phyloP scores from a whole-genome alignment of 1,139 yeast species.

The Casaregolazyma suthepensis region DNA sequence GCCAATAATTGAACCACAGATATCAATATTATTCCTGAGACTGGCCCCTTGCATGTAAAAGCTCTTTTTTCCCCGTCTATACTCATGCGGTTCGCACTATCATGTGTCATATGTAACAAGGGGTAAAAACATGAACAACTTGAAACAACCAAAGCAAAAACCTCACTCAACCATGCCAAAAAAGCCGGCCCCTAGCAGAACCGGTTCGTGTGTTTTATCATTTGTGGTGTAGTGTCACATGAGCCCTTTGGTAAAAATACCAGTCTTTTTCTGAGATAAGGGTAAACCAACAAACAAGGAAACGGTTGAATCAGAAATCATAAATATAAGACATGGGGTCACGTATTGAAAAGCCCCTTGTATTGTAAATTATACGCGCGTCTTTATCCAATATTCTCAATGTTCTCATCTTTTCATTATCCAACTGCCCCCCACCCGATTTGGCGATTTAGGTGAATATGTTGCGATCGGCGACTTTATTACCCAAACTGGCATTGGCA shows the following conservation, averaged over 20 bases:
- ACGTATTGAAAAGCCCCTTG: too few species aligned
- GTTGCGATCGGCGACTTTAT: background rate
- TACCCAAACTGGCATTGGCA: background rate
- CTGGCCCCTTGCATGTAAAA: background rate
- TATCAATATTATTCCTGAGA: background rate
- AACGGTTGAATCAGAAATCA: background rate
- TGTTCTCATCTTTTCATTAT: background rate
- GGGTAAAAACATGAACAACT: background rate
- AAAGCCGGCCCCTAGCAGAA: too few species aligned
- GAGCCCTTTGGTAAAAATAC: background rate
- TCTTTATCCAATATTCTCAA: background rate
- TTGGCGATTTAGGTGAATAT: background rate
- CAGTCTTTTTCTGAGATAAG: background rate
- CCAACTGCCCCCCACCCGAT: background rate
- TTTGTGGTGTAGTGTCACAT: background rate
- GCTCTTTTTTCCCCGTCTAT: background rate
- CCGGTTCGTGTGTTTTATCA: background rate
- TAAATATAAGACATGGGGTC: too few species aligned
- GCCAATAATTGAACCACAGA: background rate
- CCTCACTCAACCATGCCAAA: background rate
- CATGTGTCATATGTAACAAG: background rate
- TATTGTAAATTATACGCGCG: background rate
- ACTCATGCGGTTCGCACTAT: background rate
- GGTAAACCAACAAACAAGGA: background rate
- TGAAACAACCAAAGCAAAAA: background rate